Percentiles rank a stretch among this genome's conserved stretches.
Conservation (phyloP, 2,329 filamentous ascomycete species). For the Akanthomyces dipterigenus region DNA sequence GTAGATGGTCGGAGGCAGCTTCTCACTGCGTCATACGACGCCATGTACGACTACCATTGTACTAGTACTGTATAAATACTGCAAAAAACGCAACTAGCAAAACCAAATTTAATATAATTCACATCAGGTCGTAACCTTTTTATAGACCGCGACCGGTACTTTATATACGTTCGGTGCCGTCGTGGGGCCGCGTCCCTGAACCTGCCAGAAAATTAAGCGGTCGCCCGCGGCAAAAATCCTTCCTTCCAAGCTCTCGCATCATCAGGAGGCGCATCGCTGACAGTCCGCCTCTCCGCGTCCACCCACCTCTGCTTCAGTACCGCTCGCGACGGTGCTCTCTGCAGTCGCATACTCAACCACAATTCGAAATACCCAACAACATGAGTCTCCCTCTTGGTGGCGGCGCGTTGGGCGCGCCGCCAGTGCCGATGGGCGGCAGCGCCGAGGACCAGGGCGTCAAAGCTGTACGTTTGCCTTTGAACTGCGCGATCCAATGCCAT, state of each 20-base stretch:
- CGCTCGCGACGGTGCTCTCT: not conserved
- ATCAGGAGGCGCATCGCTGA: conserved; percentile 14
- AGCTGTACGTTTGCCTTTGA: conserved; percentile 29
- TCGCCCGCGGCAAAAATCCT: conserved; percentile 34
- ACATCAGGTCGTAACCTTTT: not conserved
- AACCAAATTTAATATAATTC: not conserved
- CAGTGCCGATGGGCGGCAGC: conserved; percentile 22
- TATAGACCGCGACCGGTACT: too few relatives aligned
- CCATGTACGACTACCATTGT: not conserved
- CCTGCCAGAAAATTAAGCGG: conserved; percentile 25
- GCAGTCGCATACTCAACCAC: not conserved
- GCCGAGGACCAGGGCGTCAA: conserved; percentile 47
- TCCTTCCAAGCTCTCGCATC: conserved; percentile 19
- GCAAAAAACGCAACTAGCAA: not conserved
- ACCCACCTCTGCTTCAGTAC: not conserved
- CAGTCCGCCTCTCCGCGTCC: conserved; percentile 11
- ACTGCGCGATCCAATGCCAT: not conserved
- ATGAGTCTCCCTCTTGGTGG: conserved; percentile 32
- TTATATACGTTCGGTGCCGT: not conserved
- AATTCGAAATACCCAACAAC: not conserved
- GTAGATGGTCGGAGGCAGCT: too few relatives aligned
- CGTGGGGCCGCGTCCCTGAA: not conserved
- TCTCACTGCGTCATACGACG: too few relatives aligned
- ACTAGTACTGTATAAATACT: not conserved
- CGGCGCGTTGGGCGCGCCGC: conserved; percentile 14